phyloP scores from a whole-genome alignment of 805 yeast genomes.

The Yamadazyma tumulicola region DNA sequence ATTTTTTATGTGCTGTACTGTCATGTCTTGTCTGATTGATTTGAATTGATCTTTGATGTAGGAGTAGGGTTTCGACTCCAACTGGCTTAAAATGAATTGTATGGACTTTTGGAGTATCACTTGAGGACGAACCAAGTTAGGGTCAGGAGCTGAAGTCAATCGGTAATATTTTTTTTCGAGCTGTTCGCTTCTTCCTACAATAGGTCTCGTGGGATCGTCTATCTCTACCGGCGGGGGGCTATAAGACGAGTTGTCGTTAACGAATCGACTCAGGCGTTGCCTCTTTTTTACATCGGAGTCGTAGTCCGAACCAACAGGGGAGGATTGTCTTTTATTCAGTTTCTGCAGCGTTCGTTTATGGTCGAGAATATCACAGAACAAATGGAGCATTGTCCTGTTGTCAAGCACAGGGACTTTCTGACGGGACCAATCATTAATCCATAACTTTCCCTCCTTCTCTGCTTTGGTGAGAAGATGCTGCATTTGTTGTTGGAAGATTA shows the following conservation, averaged over 20 bases:
- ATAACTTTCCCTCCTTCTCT: conserved; percentile 37
- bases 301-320: not conserved
- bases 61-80: conserved; percentile 48
- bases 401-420: conserved; percentile 49
- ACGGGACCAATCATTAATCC: conserved; percentile 51
- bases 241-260: conserved; percentile 19
- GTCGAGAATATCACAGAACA: conserved; percentile 2
- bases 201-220: conserved; percentile 6
- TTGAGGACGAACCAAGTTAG: conserved; percentile 75
- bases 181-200: conserved; percentile 60
- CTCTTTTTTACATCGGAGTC: conserved; percentile 33
- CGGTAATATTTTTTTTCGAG: conserved; percentile 80
- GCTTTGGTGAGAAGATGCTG: conserved; percentile 48
- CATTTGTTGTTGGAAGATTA: conserved; percentile 46
- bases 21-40: conserved; percentile 87
- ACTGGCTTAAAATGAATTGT: conserved; percentile 50
- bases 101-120: conserved; percentile 57
- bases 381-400: conserved; percentile 2
- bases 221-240: not conserved
- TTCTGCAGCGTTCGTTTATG: too few species aligned
- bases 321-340: not conserved
- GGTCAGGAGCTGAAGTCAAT: conserved; percentile 89
- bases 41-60: conserved; percentile 88
- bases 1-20: conserved; percentile 83
- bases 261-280: conserved; percentile 48